Evolutionary conservation across 2,329 filamentous ascomycete genomes (phyloP), one percentile per base, ranked within the genome.

Genomic region (Thermothelomyces thermophilus): DNA sequence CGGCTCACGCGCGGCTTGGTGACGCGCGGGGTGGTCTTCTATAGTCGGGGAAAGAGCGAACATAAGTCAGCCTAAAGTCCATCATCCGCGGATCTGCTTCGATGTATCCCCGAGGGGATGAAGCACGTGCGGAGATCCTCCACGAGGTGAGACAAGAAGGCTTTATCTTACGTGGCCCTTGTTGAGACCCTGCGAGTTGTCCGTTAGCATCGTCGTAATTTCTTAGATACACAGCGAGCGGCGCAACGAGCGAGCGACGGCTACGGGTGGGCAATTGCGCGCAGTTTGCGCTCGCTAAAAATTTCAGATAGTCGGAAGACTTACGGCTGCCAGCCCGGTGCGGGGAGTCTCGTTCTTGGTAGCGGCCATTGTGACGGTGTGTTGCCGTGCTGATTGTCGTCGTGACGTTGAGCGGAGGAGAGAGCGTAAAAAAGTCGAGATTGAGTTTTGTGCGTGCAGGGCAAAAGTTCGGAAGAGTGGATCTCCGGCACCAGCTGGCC

Each of bases 11-110:
- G 83, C 68, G 82, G 82, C 81, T 90, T 90, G 72, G 75, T 73
- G 68, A 86, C 84, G 69, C 89, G 83, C 66, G 83, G 71, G 64
- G 86, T 90, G 75, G 86, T 89, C 83, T 90, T 90, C 85, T 90
- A 74, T 73, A 73, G 56, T 61, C 51, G 53, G 56, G 59, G 57
- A 54, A 63, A 66, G 60, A 58, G 57, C 58, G 60, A 33, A 31
- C 31, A 58, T 61, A 63, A 60, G 59, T 72, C 70, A 73, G 75
- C 77, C 46, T 46, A 34, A 36, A 47, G 55, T 57, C 55, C 55
- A 57, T 57, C 55, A 50, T 57, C 55, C 55, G 55, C 55, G 39
- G 20, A 34, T 48, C 46, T 55, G 55, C 55, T 57, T 57, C 51
- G 55, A 51, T 48, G 43, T 52, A 52, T 51, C 51, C 49, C 48